Evolutionary conservation across 2,329 filamentous ascomycete genomes (phyloP).

Genomic region (Phoma sp.): DNA sequence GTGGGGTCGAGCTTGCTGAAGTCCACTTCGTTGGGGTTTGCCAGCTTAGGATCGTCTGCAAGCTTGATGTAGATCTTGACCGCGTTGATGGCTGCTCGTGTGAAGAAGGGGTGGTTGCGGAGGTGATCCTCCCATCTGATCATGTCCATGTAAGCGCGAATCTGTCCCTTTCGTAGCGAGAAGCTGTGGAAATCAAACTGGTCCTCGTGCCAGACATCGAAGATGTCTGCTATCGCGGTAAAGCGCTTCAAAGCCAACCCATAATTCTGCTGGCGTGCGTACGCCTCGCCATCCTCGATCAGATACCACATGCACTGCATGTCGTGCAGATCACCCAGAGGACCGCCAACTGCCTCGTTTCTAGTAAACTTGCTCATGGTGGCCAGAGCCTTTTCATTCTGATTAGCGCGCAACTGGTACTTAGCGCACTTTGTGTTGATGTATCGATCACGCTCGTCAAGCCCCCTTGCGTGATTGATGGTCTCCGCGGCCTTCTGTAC

Average conservation of each 20-base stretch:
- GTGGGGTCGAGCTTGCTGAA: slow-evolving; percentile 58
- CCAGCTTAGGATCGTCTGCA: slow-evolving; percentile 72
- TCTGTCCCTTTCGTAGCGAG: slow-evolving; percentile 94
- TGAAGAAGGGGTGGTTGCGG: slow-evolving; percentile 91
- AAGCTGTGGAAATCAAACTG: slow-evolving; percentile 99
- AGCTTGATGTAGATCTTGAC: slow-evolving; percentile 81
- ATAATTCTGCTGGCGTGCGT: slow-evolving; percentile 79
- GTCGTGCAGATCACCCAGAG: slow-evolving; percentile 87
- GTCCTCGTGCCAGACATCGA: slow-evolving; percentile 97
- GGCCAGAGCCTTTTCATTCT: slow-evolving; percentile 82
- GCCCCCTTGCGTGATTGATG: slow-evolving; percentile 84
- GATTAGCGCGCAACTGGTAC: slow-evolving; percentile 91
- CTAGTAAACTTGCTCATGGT: slow-evolving; percentile 95
- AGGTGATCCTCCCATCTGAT: slow-evolving; percentile 92
- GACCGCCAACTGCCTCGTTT: slow-evolving; percentile 85
- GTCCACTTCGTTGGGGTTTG: slow-evolving; percentile 67
- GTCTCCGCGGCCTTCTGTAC: slow-evolving; percentile 77
- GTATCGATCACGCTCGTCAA: slow-evolving; percentile 91
- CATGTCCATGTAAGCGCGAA: slow-evolving; percentile 95
- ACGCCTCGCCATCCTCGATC: slow-evolving; percentile 92
- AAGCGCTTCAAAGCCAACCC: slow-evolving; percentile 92
- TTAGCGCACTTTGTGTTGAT: slow-evolving; percentile 99
- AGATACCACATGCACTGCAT: slow-evolving; percentile 99
- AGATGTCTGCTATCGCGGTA: slow-evolving; percentile 86
- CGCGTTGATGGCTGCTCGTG: slow-evolving; percentile 79